Percentiles rank a stretch among this genome's conserved stretches.
Evolutionary conservation across 306 rosid species (phyloP).

Genomic region (Medicago truncatula): DNA sequence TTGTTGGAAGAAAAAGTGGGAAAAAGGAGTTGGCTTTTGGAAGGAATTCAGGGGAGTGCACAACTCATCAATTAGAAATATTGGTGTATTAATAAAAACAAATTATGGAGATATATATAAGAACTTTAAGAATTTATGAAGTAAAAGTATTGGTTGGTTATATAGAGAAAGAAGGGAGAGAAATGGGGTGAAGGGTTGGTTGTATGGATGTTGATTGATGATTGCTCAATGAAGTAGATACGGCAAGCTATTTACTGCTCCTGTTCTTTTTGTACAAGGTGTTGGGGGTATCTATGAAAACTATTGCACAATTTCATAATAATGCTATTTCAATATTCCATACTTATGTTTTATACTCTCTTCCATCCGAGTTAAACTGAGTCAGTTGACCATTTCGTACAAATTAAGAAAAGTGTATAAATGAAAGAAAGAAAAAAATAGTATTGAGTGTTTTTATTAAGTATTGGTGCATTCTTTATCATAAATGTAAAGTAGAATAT

Average conservation of each 20-base stretch:
- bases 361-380: too few relatives aligned
- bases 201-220: constrained; percentile 56
- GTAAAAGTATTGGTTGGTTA: constrained; percentile 40
- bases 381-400: too few relatives aligned
- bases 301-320: constrained; percentile 14
- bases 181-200: constrained; percentile 40
- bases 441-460: too few relatives aligned
- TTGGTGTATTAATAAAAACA: background rate
- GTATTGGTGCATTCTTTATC: too few relatives aligned
- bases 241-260: constrained; percentile 45
- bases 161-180: constrained; percentile 41
- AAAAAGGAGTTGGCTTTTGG: constrained; percentile 40
- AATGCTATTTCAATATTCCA: too few relatives aligned
- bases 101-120: background rate
- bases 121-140: constrained; percentile 35
- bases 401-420: too few relatives aligned
- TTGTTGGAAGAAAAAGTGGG: constrained; percentile 14
- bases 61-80: constrained; percentile 33
- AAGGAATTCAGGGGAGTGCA: constrained; percentile 43
- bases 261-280: constrained; percentile 33
- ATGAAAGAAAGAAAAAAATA: too few relatives aligned
- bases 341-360: too few relatives aligned
- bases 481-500: too few relatives aligned
- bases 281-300: constrained; percentile 47
- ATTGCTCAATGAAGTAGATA: constrained; percentile 50